Percentiles rank a stretch among this genome's conserved stretches.
These are phyloP conservation scores for Trichomonas vaginalis DNA, from an alignment of 208 protist species.

Conservation along the genomic window DNA sequence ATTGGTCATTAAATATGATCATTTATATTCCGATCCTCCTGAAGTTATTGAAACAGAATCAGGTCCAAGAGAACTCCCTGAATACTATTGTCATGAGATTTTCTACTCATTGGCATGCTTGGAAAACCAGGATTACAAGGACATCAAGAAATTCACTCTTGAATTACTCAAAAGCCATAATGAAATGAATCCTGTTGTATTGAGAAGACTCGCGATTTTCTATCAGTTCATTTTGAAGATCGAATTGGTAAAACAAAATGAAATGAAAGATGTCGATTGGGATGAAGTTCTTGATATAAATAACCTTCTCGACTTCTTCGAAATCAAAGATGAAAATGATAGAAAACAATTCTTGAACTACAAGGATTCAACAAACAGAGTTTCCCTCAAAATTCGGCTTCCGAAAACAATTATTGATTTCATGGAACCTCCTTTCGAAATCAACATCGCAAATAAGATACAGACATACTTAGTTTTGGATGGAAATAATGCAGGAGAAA, in stretches of 20 bases:
- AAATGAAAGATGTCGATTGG: not conserved
- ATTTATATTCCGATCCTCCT: not conserved
- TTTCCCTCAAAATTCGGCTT: not conserved
- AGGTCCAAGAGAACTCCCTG: too few species aligned
- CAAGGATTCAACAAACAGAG: not conserved
- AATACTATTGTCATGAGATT: too few species aligned
- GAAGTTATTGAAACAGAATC: not conserved
- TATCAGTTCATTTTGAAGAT: too few species aligned
- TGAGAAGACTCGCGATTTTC: too few species aligned
- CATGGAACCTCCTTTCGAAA: not conserved
- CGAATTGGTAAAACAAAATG: too few species aligned
- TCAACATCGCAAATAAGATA: not conserved
- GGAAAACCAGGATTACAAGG: too few species aligned
- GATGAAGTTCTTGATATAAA: not conserved
- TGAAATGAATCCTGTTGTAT: too few species aligned
- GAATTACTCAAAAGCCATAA: too few species aligned
- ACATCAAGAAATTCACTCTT: too few species aligned
- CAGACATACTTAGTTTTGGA: not conserved
- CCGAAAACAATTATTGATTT: not conserved
- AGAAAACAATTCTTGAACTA: not conserved
- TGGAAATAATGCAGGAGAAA: not conserved
- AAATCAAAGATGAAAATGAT: not conserved
- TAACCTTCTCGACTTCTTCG: not conserved
- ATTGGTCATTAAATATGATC: not conserved
- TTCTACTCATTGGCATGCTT: too few species aligned